These are phyloP conservation scores for Populus simonii DNA, from an alignment of 345 rosid genomes.

Conservation along the genomic window DNA sequence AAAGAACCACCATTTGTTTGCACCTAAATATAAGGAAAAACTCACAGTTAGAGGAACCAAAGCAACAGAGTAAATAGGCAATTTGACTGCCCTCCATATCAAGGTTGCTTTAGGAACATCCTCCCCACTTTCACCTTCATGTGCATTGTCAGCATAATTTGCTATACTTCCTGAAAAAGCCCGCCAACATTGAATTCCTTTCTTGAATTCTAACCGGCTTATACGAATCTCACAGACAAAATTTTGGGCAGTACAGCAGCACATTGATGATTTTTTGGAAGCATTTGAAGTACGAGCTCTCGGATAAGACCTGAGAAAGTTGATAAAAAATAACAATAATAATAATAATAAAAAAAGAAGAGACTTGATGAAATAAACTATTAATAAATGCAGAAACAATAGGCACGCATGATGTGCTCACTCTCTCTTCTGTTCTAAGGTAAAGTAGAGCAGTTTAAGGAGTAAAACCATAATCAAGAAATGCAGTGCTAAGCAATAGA, in stretches of 20 bases:
- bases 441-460: too few relatives aligned
- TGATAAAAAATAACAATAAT: neutral
- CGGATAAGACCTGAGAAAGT: constrained; percentile 26
- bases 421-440: too few relatives aligned
- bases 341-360: neutral
- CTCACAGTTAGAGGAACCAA: constrained; percentile 83
- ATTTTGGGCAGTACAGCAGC: constrained; percentile 6
- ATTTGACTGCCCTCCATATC: constrained; percentile 90
- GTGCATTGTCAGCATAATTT: constrained; percentile 1
- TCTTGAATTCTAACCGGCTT: constrained; percentile 11
- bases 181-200: neutral
- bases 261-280: constrained; percentile 12
- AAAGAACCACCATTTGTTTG: neutral
- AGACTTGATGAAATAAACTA: neutral
- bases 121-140: constrained; percentile 35
- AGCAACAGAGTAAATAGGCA: constrained; percentile 84
- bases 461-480: neutral
- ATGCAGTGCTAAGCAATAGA: neutral
- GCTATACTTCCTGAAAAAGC: constrained; percentile 19
- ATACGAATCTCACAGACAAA: constrained; percentile 6
- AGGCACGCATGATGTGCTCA: too few relatives aligned
- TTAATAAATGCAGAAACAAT: neutral
- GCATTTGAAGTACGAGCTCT: constrained; percentile 9
- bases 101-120: constrained; percentile 47
- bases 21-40: neutral